A percentile compares a stretch with the other conserved stretches of the same genome.
These are phyloP conservation scores for Cucumis cinereus DNA, from an alignment of 306 rosid genomes.

Conservation along the genomic window DNA sequence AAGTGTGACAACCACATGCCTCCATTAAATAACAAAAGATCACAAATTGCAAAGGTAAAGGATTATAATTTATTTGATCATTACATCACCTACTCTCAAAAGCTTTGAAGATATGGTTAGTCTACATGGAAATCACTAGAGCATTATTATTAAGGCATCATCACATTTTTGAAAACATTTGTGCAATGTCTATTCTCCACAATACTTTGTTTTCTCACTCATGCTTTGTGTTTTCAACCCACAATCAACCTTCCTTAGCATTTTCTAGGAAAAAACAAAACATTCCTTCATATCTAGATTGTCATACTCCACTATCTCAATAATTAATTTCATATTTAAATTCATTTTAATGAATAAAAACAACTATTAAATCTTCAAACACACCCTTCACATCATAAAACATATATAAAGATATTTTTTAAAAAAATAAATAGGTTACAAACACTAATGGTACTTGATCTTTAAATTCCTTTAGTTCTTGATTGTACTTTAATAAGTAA, in stretches of 20 bases:
- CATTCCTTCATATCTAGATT: neutral
- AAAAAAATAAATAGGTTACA: too few relatives aligned
- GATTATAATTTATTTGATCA: neutral
- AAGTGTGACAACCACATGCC: conserved; percentile 9
- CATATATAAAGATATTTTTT: too few relatives aligned
- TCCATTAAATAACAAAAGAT: neutral
- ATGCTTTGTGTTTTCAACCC: neutral
- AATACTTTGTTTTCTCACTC: neutral
- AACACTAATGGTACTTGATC: too few relatives aligned
- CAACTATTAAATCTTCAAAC: too few relatives aligned
- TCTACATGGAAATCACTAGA: conserved; percentile 2
- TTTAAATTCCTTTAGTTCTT: too few relatives aligned
- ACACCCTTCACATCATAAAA: too few relatives aligned
- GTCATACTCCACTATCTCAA: neutral
- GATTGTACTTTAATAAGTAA: too few relatives aligned
- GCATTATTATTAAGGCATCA: neutral
- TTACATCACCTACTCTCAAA: neutral
- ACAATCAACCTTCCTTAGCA: neutral
- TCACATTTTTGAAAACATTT: neutral
- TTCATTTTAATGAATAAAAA: too few relatives aligned
- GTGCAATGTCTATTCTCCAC: conserved; percentile 8
- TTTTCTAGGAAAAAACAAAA: neutral
- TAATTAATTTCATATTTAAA: neutral
- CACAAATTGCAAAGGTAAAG: neutral
- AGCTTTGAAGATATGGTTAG: neutral